Evolutionary conservation across 1,284 basidiomycete genomes (phyloP).

Genomic region (Athelia psychrophila): DNA sequence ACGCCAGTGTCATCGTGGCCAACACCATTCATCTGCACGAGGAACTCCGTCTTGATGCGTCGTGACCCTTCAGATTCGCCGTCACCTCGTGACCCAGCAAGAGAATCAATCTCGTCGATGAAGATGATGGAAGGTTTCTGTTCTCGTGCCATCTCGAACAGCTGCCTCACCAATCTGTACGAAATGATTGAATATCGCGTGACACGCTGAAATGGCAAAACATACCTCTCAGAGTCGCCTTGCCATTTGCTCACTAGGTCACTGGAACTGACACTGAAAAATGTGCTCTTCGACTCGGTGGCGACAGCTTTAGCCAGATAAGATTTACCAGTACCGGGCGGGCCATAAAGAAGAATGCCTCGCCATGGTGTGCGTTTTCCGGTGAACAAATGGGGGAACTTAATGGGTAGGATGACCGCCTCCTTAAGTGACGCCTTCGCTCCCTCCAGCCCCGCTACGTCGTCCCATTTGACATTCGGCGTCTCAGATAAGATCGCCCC

Average conservation of each 20-base stretch:
- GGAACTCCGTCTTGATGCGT: conserved; percentile 97
- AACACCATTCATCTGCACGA: conserved; percentile 98
- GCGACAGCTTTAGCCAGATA: conserved; percentile 98
- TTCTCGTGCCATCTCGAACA: conserved; percentile 96
- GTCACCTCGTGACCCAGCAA: conserved; percentile 93
- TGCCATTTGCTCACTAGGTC: conserved; percentile 99
- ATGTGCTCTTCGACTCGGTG: conserved; percentile 98
- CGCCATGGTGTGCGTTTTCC: conserved; percentile 98
- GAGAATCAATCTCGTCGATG: conserved; percentile 97
- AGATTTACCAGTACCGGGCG: conserved; percentile 93
- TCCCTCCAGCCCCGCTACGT: conserved; percentile 92
- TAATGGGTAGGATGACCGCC: conserved; percentile 98
- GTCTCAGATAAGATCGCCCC: conserved; percentile 92
- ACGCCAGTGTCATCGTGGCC: conserved; percentile 97
- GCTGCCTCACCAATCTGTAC: conserved; percentile 89
- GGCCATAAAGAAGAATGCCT: conserved; percentile 95
- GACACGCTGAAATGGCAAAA: conserved; percentile 6
- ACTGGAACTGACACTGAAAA: conserved; percentile 94
- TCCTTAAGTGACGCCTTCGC: conserved; percentile 98
- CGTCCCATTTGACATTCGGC: conserved; percentile 97
- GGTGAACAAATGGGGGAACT: conserved; percentile 97
- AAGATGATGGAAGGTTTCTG: conserved; percentile 98
- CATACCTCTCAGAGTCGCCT: conserved; percentile 93
- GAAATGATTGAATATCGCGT: conserved; percentile 4
- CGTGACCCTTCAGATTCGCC: conserved; percentile 95